A percentile compares a stretch with the other conserved stretches of the same genome.
Conservation (phyloP, 768 basidiomycete genomes). For the Rubroboletus pulcherrimus region DNA sequence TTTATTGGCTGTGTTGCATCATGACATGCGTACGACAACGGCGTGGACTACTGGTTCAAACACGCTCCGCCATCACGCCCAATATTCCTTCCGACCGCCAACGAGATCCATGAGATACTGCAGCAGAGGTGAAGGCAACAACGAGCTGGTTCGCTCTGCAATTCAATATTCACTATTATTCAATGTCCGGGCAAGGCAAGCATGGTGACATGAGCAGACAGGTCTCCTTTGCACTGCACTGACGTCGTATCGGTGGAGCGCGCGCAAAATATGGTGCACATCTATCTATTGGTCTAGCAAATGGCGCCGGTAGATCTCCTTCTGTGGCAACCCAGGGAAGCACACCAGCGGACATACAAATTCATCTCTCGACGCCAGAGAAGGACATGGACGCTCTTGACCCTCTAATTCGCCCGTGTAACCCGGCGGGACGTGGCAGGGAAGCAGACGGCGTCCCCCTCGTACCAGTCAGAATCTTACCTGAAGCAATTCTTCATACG, state of each 20-base stretch:
- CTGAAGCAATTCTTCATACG: not conserved
- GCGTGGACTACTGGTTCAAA: not conserved
- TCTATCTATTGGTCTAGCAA: not conserved
- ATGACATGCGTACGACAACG: slow-evolving; percentile 2
- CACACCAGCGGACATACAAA: not conserved
- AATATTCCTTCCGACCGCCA: not conserved
- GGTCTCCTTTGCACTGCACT: not conserved
- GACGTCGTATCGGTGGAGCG: not conserved
- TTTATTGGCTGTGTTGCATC: slow-evolving; percentile 2
- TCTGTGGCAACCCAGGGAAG: not conserved
- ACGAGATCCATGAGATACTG: not conserved
- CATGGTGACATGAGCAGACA: not conserved
- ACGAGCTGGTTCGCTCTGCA: not conserved
- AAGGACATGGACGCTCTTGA: slow-evolving; percentile 2
- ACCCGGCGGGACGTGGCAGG: slow-evolving; percentile 2
- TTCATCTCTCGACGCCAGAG: not conserved
- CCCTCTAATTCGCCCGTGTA: not conserved
- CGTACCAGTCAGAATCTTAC: slow-evolving; percentile 6
- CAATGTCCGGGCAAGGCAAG: slow-evolving; percentile 3
- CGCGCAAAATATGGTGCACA: not conserved
- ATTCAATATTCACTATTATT: not conserved
- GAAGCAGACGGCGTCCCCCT: slow-evolving; percentile 5
- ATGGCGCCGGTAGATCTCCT: not conserved
- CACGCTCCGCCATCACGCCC: not conserved
- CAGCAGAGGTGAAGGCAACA: not conserved